Percentiles rank a stretch among this genome's conserved stretches.
Evolutionary conservation across 192 early-diverging fungal genomes (phyloP).

Genomic region (Backusella circina): DNA sequence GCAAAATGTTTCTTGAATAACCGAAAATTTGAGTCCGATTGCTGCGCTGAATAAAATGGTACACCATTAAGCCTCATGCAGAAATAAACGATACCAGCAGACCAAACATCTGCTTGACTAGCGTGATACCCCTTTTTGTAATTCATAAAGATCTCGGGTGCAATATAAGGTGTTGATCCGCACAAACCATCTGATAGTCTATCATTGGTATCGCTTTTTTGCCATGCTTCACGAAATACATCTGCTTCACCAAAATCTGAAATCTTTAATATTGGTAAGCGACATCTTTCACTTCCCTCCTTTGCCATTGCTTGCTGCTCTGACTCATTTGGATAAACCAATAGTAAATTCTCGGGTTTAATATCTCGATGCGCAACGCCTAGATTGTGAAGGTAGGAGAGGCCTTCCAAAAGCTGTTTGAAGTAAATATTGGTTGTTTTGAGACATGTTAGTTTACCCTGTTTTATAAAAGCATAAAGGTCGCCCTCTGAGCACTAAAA

Average conservation of each 20-base stretch:
- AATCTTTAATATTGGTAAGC: not conserved
- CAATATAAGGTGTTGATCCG: conserved; percentile 94
- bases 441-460: conserved; percentile 60
- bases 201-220: conserved; percentile 12
- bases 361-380: conserved; percentile 95
- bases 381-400: conserved; percentile 85
- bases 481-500: conserved; percentile 91
- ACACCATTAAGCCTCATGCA: conserved; percentile 71
- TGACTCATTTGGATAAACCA: conserved; percentile 29
- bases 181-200: conserved; percentile 83
- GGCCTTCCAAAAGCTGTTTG: conserved; percentile 84
- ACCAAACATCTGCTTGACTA: conserved; percentile 88
- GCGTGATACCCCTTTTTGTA: conserved; percentile 79
- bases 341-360: conserved; percentile 84
- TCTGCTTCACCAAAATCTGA: conserved; percentile 24
- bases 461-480: conserved; percentile 73
- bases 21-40: conserved; percentile 59
- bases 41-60: conserved; percentile 59
- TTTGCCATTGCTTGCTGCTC: not conserved
- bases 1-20: not conserved
- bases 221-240: conserved; percentile 71
- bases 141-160: conserved; percentile 74
- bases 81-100: conserved; percentile 89
- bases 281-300: not conserved
- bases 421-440: conserved; percentile 88